These are phyloP conservation scores for Chlamydomonas eustigma DNA, from an alignment of 139 green algal species.

Conservation along the genomic window DNA sequence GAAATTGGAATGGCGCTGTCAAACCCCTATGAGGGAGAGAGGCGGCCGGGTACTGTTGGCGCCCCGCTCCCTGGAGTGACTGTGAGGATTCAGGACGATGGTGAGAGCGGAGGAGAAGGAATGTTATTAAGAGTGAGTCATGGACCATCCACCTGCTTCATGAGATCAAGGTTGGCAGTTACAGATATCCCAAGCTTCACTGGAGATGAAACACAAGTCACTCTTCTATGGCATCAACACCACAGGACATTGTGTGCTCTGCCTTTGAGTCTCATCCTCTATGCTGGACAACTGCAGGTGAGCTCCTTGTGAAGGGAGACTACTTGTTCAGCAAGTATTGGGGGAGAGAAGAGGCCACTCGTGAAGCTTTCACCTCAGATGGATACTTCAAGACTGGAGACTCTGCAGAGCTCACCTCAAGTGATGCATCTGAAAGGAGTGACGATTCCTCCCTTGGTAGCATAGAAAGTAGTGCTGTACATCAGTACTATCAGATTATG, in stretches of 20 bases:
- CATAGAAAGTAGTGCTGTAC: constrained; percentile 9
- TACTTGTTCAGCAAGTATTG: constrained; percentile 90
- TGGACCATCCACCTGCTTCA: too few species aligned
- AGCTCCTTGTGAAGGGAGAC: constrained; percentile 32
- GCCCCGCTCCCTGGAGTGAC: constrained; percentile 77
- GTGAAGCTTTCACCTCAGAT: constrained; percentile 70
- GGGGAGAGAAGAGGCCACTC: constrained; percentile 65
- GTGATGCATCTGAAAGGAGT: neutral
- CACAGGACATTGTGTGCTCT: too few species aligned
- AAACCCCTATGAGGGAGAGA: constrained; percentile 73
- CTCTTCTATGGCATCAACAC: too few species aligned
- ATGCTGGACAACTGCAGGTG: too few species aligned
- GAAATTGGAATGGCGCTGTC: constrained; percentile 95
- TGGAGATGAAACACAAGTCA: too few species aligned
- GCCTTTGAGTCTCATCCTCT: too few species aligned
- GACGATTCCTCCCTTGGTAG: neutral
- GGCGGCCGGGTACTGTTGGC: constrained; percentile 75
- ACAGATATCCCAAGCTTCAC: too few species aligned
- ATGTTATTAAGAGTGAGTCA: too few species aligned
- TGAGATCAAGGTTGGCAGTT: too few species aligned
- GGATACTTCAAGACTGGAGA: constrained; percentile 88
- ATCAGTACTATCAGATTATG: constrained; percentile 6
- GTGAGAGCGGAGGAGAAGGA: too few species aligned
- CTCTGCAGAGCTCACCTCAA: constrained; percentile 6
- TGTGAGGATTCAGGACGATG: constrained; percentile 36